Evolutionary conservation across 78 protist species (phyloP).

Genomic region (Dictyostelium intermedium): DNA sequence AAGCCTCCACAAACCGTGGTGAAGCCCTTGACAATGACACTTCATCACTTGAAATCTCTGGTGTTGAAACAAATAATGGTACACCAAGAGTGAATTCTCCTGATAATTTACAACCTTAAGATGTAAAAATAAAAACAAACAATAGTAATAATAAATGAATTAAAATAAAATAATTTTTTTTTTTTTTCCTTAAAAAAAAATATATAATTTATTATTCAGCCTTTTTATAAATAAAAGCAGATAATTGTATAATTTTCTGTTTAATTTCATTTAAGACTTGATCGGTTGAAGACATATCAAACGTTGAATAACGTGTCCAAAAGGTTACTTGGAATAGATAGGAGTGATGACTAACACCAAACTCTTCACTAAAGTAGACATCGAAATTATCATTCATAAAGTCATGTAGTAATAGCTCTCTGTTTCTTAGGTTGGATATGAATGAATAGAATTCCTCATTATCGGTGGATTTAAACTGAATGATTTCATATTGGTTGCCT

Average conservation of each 20-base stretch:
- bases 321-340: slow-evolving; percentile 52
- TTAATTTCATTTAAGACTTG: slow-evolving; percentile 63
- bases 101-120: neutral
- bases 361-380: slow-evolving; percentile 60
- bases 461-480: slow-evolving; percentile 54
- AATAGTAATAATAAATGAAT: neutral
- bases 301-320: slow-evolving; percentile 37
- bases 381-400: slow-evolving; percentile 53
- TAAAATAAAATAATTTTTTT: neutral
- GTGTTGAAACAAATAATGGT: neutral
- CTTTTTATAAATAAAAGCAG: slow-evolving; percentile 55
- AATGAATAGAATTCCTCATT: slow-evolving; percentile 53
- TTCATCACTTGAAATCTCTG: neutral
- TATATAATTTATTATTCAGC: neutral
- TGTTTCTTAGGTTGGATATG: slow-evolving; percentile 46
- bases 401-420: slow-evolving; percentile 43
- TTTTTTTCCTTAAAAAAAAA: too few species aligned
- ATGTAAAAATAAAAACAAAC: neutral
- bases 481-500: slow-evolving; percentile 58
- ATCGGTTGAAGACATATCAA: slow-evolving; percentile 8
- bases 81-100: neutral
- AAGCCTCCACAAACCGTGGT: neutral
- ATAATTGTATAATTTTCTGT: slow-evolving; percentile 52
- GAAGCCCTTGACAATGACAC: neutral
- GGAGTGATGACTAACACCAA: slow-evolving; percentile 61